Evolutionary conservation across 352 stramenopile species (phyloP).

Genomic region (Globisporangium polare): DNA sequence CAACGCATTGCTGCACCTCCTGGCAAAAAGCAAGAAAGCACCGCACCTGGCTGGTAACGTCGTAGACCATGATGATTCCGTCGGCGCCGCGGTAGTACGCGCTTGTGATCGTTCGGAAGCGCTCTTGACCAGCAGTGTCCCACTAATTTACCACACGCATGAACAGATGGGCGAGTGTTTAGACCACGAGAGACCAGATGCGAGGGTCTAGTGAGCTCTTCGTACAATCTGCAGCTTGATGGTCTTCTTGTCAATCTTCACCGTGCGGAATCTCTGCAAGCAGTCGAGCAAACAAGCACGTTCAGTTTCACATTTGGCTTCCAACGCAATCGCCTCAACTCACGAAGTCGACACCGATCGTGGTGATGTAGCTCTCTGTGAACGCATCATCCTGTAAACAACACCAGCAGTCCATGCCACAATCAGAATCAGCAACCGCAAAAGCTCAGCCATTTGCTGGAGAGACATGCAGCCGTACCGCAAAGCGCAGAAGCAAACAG

Average conservation of each 20-base stretch:
- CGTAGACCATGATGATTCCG: constrained; percentile 98
- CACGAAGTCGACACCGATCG: constrained; percentile 95
- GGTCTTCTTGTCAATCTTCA: constrained; percentile 99
- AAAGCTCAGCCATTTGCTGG: neutral
- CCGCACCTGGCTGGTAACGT: constrained; percentile 93
- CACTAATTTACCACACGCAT: constrained; percentile 45
- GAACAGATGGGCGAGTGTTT: neutral
- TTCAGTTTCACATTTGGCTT: neutral
- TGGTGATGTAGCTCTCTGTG: constrained; percentile 97
- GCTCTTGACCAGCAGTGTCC: constrained; percentile 98
- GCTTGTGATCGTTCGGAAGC: constrained; percentile 98
- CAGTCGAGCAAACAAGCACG: neutral
- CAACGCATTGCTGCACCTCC: neutral
- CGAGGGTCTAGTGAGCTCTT: neutral
- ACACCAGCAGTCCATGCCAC: neutral
- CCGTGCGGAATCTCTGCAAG: constrained; percentile 91
- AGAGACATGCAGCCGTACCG: constrained; percentile 43
- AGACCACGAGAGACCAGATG: neutral
- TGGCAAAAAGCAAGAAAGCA: neutral
- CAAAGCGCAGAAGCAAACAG: constrained; percentile 97
- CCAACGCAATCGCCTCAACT: constrained; percentile 18
- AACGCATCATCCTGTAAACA: constrained; percentile 92
- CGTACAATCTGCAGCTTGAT: constrained; percentile 98
- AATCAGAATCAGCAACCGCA: neutral
- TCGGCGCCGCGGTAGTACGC: constrained; percentile 98